These are phyloP conservation scores for Trametes meyenii DNA, from an alignment of 768 basidiomycete genomes.

Conservation along the genomic window DNA sequence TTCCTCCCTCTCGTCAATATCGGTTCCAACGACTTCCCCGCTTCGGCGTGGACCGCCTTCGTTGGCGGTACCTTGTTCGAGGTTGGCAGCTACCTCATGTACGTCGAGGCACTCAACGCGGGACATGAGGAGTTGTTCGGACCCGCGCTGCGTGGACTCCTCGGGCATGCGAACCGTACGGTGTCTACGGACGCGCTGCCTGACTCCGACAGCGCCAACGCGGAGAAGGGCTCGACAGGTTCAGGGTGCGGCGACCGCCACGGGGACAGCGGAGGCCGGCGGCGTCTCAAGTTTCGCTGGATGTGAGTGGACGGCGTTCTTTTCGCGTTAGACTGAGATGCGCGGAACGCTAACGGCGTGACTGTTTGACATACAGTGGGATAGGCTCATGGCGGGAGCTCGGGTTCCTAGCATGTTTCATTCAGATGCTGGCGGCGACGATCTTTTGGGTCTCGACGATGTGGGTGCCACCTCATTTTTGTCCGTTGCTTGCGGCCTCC, in stretches of 20 bases:
- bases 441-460: constrained; percentile 58
- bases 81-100: constrained; percentile 52
- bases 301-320: constrained; percentile 32
- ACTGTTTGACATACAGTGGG: constrained; percentile 21
- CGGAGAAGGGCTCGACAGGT: constrained; percentile 8
- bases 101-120: constrained; percentile 58
- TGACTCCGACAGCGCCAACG: not conserved
- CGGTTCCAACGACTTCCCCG: constrained; percentile 29
- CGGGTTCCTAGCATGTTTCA: constrained; percentile 51
- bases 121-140: constrained; percentile 45
- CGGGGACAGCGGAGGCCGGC: not conserved
- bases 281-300: constrained; percentile 18
- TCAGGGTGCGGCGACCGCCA: not conserved
- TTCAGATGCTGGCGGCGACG: constrained; percentile 57
- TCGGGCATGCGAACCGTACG: constrained; percentile 8
- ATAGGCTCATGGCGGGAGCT: constrained; percentile 40
- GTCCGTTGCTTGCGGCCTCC: not conserved
- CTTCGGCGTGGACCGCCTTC: constrained; percentile 52
- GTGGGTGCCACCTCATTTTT: constrained; percentile 15
- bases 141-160: constrained; percentile 33
- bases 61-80: constrained; percentile 65
- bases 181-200: constrained; percentile 2
- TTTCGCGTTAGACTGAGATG: constrained; percentile 41
- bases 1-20: constrained; percentile 50
- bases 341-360: constrained; percentile 40